Percentiles rank a stretch among this genome's conserved stretches.
These are phyloP conservation scores for Pistacia integerrima DNA, from an alignment of 345 rosid genomes.

Conservation along the genomic window DNA sequence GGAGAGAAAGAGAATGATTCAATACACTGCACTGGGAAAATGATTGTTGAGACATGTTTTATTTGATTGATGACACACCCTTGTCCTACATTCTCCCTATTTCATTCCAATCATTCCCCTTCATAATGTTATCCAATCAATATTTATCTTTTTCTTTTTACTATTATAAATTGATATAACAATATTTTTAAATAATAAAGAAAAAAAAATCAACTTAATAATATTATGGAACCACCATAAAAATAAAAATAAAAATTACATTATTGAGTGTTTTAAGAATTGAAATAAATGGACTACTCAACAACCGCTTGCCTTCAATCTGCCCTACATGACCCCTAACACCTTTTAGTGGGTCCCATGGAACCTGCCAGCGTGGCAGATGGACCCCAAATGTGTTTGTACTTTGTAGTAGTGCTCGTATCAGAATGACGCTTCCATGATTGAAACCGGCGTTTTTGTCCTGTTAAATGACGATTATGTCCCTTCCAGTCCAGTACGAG, in stretches of 20 bases:
- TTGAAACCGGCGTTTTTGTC: too few relatives aligned
- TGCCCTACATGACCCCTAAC: slow-evolving; percentile 13
- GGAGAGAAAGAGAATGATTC: slow-evolving; percentile 20
- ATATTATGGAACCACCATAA: too few relatives aligned
- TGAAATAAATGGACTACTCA: slow-evolving; percentile 15
- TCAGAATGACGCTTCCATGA: background rate
- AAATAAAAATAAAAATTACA: too few relatives aligned
- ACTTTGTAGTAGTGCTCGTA: background rate
- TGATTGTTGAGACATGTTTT: slow-evolving; percentile 12
- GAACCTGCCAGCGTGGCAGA: background rate
- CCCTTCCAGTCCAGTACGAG: background rate
- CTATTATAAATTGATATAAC: too few relatives aligned
- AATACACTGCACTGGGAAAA: slow-evolving; percentile 27
- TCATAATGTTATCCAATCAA: too few relatives aligned
- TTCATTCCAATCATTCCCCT: background rate
- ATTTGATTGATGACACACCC: background rate
- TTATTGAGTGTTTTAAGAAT: too few relatives aligned
- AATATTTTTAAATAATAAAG: too few relatives aligned
- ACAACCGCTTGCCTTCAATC: slow-evolving; percentile 23
- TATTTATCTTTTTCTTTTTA: too few relatives aligned
- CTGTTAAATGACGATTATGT: slow-evolving; percentile 4
- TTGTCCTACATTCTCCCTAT: background rate
- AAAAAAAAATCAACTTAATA: too few relatives aligned
- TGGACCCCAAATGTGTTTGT: slow-evolving; percentile 20
- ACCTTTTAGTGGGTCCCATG: slow-evolving; percentile 10